Percentiles rank a stretch among this genome's conserved stretches.
These are phyloP conservation scores for Metschnikowia lunata DNA, from an alignment of 805 yeast species.

Conservation along the genomic window DNA sequence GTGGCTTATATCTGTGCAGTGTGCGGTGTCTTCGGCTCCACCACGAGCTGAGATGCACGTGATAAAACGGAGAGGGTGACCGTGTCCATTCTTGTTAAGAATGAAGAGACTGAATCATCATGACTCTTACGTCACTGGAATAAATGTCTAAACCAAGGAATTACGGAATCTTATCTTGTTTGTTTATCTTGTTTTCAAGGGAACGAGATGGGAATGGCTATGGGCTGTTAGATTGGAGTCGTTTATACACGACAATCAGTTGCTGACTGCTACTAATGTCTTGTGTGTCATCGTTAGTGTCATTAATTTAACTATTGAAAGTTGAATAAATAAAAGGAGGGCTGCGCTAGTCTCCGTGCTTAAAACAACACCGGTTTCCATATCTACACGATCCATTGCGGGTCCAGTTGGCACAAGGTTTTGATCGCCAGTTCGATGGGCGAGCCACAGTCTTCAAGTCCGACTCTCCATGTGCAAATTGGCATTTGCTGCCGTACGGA, in stretches of 20 bases:
- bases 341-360: slow-evolving; percentile 50
- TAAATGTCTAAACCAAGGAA: no score
- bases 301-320: not conserved
- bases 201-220: no score
- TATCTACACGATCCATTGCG: slow-evolving; percentile 80
- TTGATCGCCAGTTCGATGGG: slow-evolving; percentile 83
- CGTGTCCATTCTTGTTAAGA: no score
- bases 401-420: slow-evolving; percentile 86
- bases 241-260: not conserved
- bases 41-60: slow-evolving; percentile 38
- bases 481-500: slow-evolving; percentile 89
- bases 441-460: slow-evolving; percentile 72
- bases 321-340: not conserved
- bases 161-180: no score
- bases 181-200: no score
- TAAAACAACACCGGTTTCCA: slow-evolving; percentile 89
- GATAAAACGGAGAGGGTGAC: not conserved
- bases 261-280: not conserved
- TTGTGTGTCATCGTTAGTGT: slow-evolving; percentile 1
- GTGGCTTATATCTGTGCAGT: slow-evolving; percentile 40
- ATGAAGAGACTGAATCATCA: no score
- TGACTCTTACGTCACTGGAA: no score
- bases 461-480: slow-evolving; percentile 84
- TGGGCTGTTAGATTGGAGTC: not conserved
- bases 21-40: slow-evolving; percentile 38